Conservation (phyloP, 2,329 filamentous ascomycete genomes). For the Diaporthe citrichinensis region DNA sequence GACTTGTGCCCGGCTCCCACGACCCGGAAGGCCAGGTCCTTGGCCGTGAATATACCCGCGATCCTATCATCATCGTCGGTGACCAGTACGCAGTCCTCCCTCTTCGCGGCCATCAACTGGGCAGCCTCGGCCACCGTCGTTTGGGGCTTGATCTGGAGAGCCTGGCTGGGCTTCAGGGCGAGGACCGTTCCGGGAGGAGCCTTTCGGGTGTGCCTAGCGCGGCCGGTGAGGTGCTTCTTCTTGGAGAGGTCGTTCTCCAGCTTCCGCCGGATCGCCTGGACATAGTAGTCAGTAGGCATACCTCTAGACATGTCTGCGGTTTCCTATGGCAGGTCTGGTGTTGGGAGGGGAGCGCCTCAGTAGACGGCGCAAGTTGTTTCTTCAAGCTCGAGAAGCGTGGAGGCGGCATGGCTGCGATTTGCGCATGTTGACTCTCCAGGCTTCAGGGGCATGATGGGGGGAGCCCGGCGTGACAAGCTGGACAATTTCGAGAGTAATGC, state of each 20-base stretch:
- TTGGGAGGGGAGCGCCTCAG: background rate
- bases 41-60: conserved; percentile 98
- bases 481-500: conserved; percentile 27
- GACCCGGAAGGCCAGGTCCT: conserved; percentile 97
- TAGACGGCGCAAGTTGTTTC: background rate
- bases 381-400: background rate
- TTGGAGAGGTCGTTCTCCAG: conserved; percentile 98
- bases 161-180: conserved; percentile 93
- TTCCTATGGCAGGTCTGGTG: background rate
- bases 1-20: conserved; percentile 93
- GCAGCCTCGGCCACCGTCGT: conserved; percentile 97
- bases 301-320: conserved; percentile 21
- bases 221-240: conserved; percentile 86
- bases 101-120: conserved; percentile 98
- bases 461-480: background rate
- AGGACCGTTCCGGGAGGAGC: conserved; percentile 96
- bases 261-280: conserved; percentile 93
- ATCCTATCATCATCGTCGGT: conserved; percentile 99
- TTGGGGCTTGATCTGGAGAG: conserved; percentile 95
- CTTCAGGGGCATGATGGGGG: conserved; percentile 5
- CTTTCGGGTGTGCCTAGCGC: conserved; percentile 89
- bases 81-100: conserved; percentile 97
- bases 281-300: conserved; percentile 51
- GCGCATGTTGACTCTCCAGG: background rate
- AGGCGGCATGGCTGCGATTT: conserved; percentile 4